phyloP scores from a whole-genome alignment of 371 early-diverging fungal species.

The Mortierella sp. region DNA sequence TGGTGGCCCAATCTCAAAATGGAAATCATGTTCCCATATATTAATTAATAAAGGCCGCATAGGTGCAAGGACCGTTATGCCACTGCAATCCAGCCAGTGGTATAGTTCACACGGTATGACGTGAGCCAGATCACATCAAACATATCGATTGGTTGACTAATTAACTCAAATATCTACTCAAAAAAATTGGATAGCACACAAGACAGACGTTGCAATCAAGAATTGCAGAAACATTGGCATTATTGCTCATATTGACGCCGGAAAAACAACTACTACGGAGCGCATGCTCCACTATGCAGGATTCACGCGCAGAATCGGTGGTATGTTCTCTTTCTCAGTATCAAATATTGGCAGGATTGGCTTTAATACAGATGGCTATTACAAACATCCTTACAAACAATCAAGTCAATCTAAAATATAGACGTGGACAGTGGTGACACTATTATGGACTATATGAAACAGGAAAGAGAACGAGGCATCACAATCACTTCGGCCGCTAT shows the following conservation, averaged over 20 bases:
- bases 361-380: neutral
- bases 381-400: constrained; percentile 31
- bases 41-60: neutral
- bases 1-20: constrained; percentile 1
- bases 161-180: neutral
- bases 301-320: constrained; percentile 87
- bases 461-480: constrained; percentile 95
- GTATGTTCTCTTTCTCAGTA: constrained; percentile 55
- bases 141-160: neutral
- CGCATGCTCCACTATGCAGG: constrained; percentile 97
- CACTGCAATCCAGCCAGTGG: constrained; percentile 39
- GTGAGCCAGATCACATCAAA: neutral
- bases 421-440: constrained; percentile 95
- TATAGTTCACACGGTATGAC: constrained; percentile 49
- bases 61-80: constrained; percentile 7
- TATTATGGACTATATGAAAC: constrained; percentile 92
- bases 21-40: neutral
- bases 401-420: constrained; percentile 22
- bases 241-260: constrained; percentile 98
- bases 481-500: constrained; percentile 97
- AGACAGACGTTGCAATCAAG: constrained; percentile 64
- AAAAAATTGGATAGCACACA: constrained; percentile 31
- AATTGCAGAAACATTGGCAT: constrained; percentile 95
- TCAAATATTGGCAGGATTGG: neutral
- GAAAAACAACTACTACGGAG: constrained; percentile 97